Percentiles rank a stretch among this genome's conserved stretches.
phyloP scores from a whole-genome alignment of 257 asterid genomes.

The Ligustrum vulgare region DNA sequence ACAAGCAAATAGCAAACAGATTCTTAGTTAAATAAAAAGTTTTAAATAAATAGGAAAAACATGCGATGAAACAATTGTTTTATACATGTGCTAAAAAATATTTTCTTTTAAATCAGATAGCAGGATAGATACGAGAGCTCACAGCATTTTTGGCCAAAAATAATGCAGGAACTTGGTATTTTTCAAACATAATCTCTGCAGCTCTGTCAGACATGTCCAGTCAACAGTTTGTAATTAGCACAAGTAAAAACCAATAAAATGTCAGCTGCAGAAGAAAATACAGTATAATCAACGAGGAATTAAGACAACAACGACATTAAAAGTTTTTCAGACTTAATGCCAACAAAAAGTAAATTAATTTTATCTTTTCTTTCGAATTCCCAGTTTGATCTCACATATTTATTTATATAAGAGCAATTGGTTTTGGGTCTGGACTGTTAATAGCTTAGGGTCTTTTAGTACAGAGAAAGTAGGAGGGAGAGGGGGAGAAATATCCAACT shows the following conservation, averaged over 20 bases:
- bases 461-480: background rate
- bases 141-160: constrained; percentile 98
- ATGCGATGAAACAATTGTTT: background rate
- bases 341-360: constrained; percentile 6
- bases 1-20: constrained; percentile 20
- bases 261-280: constrained; percentile 11
- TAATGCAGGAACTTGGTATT: constrained; percentile 95
- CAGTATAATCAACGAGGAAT: background rate
- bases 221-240: constrained; percentile 24
- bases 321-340: background rate
- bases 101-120: background rate
- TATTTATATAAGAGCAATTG: background rate
- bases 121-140: constrained; percentile 41
- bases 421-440: background rate
- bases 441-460: background rate
- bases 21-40: background rate
- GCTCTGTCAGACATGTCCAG: constrained; percentile 59
- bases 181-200: constrained; percentile 97
- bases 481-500: background rate
- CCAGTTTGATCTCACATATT: background rate
- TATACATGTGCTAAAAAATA: constrained; percentile 11
- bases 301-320: background rate
- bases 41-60: constrained; percentile 6
- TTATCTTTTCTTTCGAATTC: background rate
- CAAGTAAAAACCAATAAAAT: constrained; percentile 12